A percentile compares a stretch with the other conserved stretches of the same genome.
These are phyloP conservation scores for Henckelia pumila DNA, from an alignment of 257 asterid genomes.

Conservation along the genomic window DNA sequence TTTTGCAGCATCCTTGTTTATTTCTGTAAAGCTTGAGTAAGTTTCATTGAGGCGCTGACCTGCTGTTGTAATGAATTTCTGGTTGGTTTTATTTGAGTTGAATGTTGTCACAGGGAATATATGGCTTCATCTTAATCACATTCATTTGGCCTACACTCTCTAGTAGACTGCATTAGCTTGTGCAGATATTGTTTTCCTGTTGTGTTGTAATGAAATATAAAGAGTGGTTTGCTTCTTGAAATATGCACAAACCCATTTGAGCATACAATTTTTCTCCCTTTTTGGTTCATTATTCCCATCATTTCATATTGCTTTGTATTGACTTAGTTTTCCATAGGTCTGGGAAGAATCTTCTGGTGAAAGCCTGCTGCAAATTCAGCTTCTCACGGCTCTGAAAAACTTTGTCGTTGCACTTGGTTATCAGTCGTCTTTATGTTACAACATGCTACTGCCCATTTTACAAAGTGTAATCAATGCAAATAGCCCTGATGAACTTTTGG, in stretches of 20 bases:
- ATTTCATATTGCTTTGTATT: constrained; percentile 22
- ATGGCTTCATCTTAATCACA: background rate
- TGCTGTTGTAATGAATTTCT: background rate
- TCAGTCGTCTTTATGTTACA: constrained; percentile 81
- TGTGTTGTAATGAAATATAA: background rate
- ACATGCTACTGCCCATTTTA: constrained; percentile 77
- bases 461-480: constrained; percentile 56
- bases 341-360: constrained; percentile 97
- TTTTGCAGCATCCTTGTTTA: background rate
- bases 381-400: constrained; percentile 85
- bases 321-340: constrained; percentile 45
- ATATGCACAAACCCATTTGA: background rate
- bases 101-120: background rate
- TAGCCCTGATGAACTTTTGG: constrained; percentile 96
- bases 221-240: background rate
- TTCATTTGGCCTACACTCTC: background rate
- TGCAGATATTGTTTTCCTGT: background rate
- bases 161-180: background rate
- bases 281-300: constrained; percentile 11
- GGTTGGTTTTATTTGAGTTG: background rate
- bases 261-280: background rate
- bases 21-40: background rate
- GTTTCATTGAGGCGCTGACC: background rate
- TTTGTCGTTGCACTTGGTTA: constrained; percentile 84
- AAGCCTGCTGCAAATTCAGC: constrained; percentile 99